Conservation (phyloP, 306 rosid species). For the Vigna radiata region DNA sequence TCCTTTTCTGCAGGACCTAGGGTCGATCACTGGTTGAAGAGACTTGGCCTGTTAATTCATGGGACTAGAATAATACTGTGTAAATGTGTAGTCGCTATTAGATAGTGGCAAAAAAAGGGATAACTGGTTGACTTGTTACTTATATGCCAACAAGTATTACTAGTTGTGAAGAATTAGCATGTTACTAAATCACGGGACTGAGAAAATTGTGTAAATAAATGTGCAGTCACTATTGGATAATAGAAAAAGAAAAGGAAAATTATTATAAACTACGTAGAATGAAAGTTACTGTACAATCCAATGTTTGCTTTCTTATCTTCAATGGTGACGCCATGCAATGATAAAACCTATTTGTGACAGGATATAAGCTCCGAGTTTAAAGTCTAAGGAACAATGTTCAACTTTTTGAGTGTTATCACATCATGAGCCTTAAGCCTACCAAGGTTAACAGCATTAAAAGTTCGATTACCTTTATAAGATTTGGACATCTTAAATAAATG, state of each 20-base stretch:
- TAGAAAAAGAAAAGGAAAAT: slow-evolving; percentile 16
- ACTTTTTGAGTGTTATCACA: neutral
- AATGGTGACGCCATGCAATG: neutral
- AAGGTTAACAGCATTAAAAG: neutral
- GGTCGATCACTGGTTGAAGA: slow-evolving; percentile 21
- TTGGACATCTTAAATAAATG: slow-evolving; percentile 6
- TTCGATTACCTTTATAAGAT: slow-evolving; percentile 8
- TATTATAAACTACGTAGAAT: slow-evolving; percentile 21
- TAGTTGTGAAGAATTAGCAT: slow-evolving; percentile 13
- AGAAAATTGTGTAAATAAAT: slow-evolving; percentile 19
- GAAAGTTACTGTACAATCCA: neutral
- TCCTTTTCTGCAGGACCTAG: slow-evolving; percentile 39
- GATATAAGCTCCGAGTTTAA: neutral
- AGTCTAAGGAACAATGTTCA: neutral
- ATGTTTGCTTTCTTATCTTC: neutral
- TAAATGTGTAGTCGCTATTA: slow-evolving; percentile 31
- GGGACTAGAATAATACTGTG: slow-evolving; percentile 31
- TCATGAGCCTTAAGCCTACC: neutral
- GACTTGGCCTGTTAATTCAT: slow-evolving; percentile 15
- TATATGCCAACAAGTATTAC: neutral
- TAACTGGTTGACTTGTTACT: neutral
- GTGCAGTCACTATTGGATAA: slow-evolving; percentile 22
- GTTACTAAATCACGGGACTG: slow-evolving; percentile 26
- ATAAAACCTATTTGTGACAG: slow-evolving; percentile 12
- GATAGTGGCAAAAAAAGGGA: slow-evolving; percentile 27